A percentile compares a stretch with the other conserved stretches of the same genome.
These are phyloP conservation scores for Aspergillus costaricaensis DNA, from an alignment of 2,329 filamentous ascomycete genomes.

Conservation along the genomic window DNA sequence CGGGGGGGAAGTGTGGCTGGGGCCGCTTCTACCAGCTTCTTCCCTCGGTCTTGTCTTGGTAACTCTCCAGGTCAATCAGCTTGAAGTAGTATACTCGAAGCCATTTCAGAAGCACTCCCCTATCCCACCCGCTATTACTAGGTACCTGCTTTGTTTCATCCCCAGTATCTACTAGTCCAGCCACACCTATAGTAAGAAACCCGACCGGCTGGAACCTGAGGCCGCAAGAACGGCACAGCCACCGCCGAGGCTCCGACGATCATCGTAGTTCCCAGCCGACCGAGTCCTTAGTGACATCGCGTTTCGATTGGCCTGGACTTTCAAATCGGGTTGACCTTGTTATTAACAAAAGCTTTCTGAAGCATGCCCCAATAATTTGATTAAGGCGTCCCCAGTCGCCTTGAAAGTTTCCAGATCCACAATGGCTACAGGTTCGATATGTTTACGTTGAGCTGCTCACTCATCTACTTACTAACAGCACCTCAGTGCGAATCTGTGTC, in stretches of 20 bases:
- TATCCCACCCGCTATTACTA: not conserved
- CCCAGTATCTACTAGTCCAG: not conserved
- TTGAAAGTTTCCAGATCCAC: not conserved
- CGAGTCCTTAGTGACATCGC: not conserved
- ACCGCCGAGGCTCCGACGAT: conserved; percentile 21
- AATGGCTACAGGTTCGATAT: conserved; percentile 30
- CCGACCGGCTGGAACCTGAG: conserved; percentile 17
- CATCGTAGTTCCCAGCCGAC: conserved; percentile 3
- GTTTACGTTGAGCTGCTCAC: not conserved
- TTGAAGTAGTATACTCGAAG: not conserved
- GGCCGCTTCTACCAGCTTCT: not conserved
- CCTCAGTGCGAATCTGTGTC: conserved; percentile 82
- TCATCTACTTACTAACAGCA: conserved; percentile 5
- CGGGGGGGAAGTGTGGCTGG: not conserved
- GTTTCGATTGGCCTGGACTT: not conserved
- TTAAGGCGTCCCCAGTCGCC: conserved; percentile 5
- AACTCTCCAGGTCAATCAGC: not conserved
- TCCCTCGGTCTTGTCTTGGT: not conserved
- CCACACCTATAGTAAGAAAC: not conserved
- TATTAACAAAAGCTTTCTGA: not conserved
- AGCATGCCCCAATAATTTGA: conserved; percentile 19
- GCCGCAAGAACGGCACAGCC: conserved; percentile 21
- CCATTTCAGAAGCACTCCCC: not conserved
- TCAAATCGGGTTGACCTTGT: not conserved
- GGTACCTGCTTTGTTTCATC: not conserved